Evolutionary conservation across 805 yeast species (phyloP).

Genomic region (Candida germanica): DNA sequence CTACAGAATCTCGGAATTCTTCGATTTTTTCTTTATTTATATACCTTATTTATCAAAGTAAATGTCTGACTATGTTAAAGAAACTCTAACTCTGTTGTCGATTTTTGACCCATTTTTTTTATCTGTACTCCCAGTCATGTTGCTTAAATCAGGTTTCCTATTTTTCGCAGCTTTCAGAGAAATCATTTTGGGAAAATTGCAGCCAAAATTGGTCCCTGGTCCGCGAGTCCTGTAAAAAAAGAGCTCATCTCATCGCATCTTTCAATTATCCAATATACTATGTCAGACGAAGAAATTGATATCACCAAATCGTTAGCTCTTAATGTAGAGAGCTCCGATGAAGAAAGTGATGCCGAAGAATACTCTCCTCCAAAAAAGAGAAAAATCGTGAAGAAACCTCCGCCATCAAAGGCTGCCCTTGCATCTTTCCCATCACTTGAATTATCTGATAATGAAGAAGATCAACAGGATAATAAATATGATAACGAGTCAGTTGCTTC

Average conservation of each 20-base stretch:
- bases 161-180: no score
- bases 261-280: background rate
- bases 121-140: no score
- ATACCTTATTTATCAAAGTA: no score
- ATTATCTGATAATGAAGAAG: constrained; percentile 48
- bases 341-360: constrained; percentile 2
- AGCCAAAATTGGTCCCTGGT: no score
- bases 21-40: no score
- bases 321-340: constrained; percentile 35
- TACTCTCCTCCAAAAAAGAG: constrained; percentile 15
- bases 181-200: no score
- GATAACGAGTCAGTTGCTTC: constrained; percentile 27
- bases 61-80: no score
- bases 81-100: no score
- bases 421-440: constrained; percentile 48
- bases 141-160: no score
- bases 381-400: constrained; percentile 17
- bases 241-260: constrained; percentile 7
- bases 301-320: constrained; percentile 61
- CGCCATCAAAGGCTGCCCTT: constrained; percentile 10
- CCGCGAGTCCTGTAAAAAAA: no score
- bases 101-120: no score
- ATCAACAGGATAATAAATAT: constrained; percentile 22
- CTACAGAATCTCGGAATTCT: no score
- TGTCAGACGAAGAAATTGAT: constrained; percentile 38